A percentile compares a stretch with the other conserved stretches of the same genome.
These are phyloP conservation scores for Yamadazyma taylorii DNA, from an alignment of 1,139 yeast genomes.

Conservation along the genomic window DNA sequence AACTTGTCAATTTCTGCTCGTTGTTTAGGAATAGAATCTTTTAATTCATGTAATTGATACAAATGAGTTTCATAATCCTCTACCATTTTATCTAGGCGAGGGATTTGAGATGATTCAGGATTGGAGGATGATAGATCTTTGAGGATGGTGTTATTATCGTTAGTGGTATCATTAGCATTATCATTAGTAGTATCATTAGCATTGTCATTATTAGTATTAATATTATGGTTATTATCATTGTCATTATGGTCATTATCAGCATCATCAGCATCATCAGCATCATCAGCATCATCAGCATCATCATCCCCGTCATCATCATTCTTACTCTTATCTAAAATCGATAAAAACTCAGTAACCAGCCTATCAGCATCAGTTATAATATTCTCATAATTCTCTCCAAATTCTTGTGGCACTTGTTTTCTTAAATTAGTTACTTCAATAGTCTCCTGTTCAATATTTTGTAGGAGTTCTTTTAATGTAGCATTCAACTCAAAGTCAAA, in stretches of 20 bases:
- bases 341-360: conserved; percentile 30
- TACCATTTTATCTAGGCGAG: conserved; percentile 19
- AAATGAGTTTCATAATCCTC: conserved; percentile 29
- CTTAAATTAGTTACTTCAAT: conserved; percentile 52
- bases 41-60: conserved; percentile 20
- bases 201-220: not conserved
- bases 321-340: conserved; percentile 18
- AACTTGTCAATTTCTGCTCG: conserved; percentile 32
- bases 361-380: conserved; percentile 31
- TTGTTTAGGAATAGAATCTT: conserved; percentile 31
- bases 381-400: conserved; percentile 27
- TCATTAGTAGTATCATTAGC: conserved; percentile 4
- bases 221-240: conserved; percentile 6
- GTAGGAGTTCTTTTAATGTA: conserved; percentile 50
- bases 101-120: conserved; percentile 1
- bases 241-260: conserved; percentile 17
- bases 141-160: conserved; percentile 1
- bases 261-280: conserved; percentile 2
- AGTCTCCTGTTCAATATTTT: conserved; percentile 58
- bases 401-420: conserved; percentile 48
- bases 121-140: too few species aligned
- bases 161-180: conserved; percentile 1
- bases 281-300: not conserved
- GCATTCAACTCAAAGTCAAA: conserved; percentile 61
- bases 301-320: conserved; percentile 12